Percentiles rank a stretch among this genome's conserved stretches.
Conservation (phyloP, 768 basidiomycete species). For the Austroboletus festivus region DNA sequence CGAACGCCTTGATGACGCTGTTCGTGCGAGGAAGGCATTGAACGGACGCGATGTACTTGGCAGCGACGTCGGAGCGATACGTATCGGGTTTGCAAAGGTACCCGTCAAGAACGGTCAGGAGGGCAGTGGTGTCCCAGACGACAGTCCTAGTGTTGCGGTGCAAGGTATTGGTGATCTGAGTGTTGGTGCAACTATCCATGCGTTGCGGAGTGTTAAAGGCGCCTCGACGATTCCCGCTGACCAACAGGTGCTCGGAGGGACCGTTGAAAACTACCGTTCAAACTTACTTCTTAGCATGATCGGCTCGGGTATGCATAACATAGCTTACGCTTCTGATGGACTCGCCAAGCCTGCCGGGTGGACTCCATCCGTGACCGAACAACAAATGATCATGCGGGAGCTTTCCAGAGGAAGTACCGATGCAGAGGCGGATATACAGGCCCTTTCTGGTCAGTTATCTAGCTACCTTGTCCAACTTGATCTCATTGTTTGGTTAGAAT, state of each 20-base stretch:
- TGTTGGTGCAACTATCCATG: constrained; percentile 86
- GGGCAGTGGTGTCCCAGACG: constrained; percentile 55
- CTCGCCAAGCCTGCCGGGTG: constrained; percentile 62
- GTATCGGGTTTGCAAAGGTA: constrained; percentile 95
- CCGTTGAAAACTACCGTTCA: constrained; percentile 91
- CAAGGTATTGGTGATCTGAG: constrained; percentile 84
- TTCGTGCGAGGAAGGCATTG: constrained; percentile 90
- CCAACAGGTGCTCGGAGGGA: constrained; percentile 88
- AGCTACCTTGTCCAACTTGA: neutral
- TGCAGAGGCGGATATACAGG: constrained; percentile 80
- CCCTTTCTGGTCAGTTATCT: constrained; percentile 70
- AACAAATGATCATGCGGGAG: constrained; percentile 96
- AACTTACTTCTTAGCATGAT: constrained; percentile 90
- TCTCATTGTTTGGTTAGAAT: constrained; percentile 49
- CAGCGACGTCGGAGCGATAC: constrained; percentile 92
- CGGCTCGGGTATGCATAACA: constrained; percentile 64
- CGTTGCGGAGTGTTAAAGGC: constrained; percentile 85
- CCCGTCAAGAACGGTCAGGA: constrained; percentile 86
- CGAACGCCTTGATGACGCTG: constrained; percentile 94
- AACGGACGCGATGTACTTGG: constrained; percentile 96
- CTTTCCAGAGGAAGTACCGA: constrained; percentile 73
- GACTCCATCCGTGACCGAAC: constrained; percentile 79
- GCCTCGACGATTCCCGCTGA: constrained; percentile 89
- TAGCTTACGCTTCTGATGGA: constrained; percentile 54
- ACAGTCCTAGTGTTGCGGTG: constrained; percentile 61